Evolutionary conservation across 2,329 filamentous ascomycete species (phyloP).

Genomic region (Teratosphaeria gauchensis): DNA sequence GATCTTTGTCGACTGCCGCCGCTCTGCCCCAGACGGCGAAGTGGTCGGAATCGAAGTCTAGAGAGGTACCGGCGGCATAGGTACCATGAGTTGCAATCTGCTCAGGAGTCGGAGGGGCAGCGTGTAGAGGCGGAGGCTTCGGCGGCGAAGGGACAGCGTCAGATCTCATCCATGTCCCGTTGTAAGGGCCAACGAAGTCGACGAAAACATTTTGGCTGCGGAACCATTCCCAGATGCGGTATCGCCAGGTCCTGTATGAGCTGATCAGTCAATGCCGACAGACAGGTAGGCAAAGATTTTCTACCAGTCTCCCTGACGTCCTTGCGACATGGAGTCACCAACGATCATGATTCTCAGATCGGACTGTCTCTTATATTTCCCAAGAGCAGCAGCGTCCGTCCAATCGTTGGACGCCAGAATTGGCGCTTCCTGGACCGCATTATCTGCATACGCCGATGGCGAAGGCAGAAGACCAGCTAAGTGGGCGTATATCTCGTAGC

Average conservation of each 20-base stretch:
- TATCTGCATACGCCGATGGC: too few relatives aligned
- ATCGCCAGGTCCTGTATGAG: neutral
- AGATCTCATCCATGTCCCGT: neutral
- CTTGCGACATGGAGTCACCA: neutral
- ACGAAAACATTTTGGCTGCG: neutral
- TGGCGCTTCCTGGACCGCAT: too few relatives aligned
- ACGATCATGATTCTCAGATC: neutral
- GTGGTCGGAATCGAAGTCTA: neutral
- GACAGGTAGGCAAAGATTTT: neutral
- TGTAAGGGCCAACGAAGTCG: neutral
- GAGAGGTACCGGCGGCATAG: neutral
- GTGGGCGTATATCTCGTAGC: too few relatives aligned
- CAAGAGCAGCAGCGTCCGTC: too few relatives aligned
- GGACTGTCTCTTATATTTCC: neutral
- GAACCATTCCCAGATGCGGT: neutral
- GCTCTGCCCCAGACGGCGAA: neutral
- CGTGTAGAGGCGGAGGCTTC: neutral
- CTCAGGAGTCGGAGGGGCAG: neutral
- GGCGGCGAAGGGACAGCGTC: neutral
- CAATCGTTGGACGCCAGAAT: too few relatives aligned
- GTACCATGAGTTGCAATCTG: neutral
- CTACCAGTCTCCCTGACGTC: neutral
- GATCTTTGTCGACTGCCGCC: neutral
- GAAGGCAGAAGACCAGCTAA: too few relatives aligned
- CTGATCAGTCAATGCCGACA: neutral